These are phyloP conservation scores for Blastobotrys robertii DNA, from an alignment of 805 yeast species.

Conservation along the genomic window DNA sequence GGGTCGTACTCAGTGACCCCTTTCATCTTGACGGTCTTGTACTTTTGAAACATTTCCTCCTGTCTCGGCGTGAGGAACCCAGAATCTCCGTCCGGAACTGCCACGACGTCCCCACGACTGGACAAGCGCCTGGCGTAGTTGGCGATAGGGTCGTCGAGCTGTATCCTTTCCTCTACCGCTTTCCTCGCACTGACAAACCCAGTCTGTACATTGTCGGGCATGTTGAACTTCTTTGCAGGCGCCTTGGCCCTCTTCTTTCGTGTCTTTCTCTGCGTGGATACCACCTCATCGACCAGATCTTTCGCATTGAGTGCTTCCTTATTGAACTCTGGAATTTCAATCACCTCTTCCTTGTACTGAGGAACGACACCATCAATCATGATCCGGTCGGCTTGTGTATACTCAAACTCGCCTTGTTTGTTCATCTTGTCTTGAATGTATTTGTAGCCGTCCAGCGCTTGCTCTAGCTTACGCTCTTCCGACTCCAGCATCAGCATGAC, in stretches of 20 bases:
- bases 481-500: constrained; percentile 63
- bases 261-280: neutral
- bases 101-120: too few relatives aligned
- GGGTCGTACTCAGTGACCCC: constrained; percentile 6
- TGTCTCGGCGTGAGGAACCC: neutral
- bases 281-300: neutral
- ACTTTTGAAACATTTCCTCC: neutral
- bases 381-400: constrained; percentile 50
- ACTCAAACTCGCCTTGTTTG: constrained; percentile 22
- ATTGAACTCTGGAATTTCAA: constrained; percentile 67
- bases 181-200: constrained; percentile 13
- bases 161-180: neutral
- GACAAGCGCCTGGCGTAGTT: too few relatives aligned
- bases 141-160: neutral
- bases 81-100: too few relatives aligned
- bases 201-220: constrained; percentile 16
- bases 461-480: constrained; percentile 70
- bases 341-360: constrained; percentile 40
- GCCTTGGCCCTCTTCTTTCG: constrained; percentile 1
- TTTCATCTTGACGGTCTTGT: neutral
- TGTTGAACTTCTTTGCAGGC: constrained; percentile 7
- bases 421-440: constrained; percentile 62
- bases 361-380: constrained; percentile 54
- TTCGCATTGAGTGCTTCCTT: constrained; percentile 26
- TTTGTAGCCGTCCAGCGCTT: constrained; percentile 76